Evolutionary conservation across 2,329 filamentous ascomycete genomes (phyloP).

Genomic region (Xylaria sp.): DNA sequence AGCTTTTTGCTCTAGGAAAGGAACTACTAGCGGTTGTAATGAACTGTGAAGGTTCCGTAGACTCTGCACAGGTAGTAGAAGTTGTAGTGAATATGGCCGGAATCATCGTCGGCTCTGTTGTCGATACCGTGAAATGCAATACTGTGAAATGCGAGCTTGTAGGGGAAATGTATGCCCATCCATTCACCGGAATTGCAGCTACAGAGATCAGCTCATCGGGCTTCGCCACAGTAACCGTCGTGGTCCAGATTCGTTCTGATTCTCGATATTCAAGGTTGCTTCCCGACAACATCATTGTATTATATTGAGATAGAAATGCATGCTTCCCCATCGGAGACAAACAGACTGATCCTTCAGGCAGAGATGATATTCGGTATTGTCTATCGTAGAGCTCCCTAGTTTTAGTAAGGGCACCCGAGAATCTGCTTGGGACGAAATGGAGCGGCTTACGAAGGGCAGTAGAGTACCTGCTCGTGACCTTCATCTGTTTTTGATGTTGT

Average conservation of each 20-base stretch:
- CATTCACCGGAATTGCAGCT: not conserved
- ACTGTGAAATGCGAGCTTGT: not conserved
- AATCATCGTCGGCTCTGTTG: not conserved
- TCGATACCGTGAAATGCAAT: not conserved
- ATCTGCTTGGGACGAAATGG: not conserved
- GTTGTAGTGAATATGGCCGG: not conserved
- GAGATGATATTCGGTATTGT: not conserved
- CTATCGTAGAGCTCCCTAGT: not conserved
- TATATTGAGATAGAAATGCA: not conserved
- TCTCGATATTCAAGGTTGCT: not conserved
- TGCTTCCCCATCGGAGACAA: not conserved
- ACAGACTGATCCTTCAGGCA: not conserved
- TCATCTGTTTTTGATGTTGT: not conserved
- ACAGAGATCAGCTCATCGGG: not conserved
- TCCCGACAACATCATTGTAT: not conserved
- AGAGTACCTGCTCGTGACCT: not conserved
- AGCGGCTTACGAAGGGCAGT: not conserved
- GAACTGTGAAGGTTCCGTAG: not conserved
- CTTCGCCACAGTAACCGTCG: not conserved
- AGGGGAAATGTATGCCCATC: not conserved
- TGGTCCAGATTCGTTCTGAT: not conserved
- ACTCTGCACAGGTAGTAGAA: not conserved
- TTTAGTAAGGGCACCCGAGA: not conserved
- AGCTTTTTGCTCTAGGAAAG: too few relatives aligned
- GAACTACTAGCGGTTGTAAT: not conserved